Base-by-base conservation (phyloP, 2,329 filamentous ascomycete genomes). In the Aciculosporium take region DNA sequence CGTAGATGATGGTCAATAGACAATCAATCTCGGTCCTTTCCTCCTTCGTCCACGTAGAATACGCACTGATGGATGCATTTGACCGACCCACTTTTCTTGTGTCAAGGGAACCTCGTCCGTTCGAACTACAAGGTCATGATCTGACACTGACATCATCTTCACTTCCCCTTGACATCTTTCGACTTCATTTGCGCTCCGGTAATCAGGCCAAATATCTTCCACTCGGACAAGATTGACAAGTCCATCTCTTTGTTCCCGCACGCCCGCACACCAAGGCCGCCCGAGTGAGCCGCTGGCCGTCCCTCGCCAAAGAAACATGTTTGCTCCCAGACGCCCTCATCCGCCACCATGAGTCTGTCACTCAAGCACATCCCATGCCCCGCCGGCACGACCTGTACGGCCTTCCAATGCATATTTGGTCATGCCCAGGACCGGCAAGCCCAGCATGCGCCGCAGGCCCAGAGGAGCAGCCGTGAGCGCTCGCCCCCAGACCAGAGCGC, bases 341-440 rank as follows among this genome's bases (percentile, higher is more conserved):
- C 29, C 18, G 3, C 17, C 40, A 43, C n/a, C 32, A 64, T 64
- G 61, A 62, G 60, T 44, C 45, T 64, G 43, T 50, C 54, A 36
- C 65, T 72, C 46, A 71, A 69, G 49, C 63, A 62, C 44, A 64
- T 72, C 37, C 66, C 67, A 8, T 72, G 69, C 48, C 69, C 69
- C 5, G 67, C 66, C 17, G 68, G 68, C 39, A 58, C 63, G 36
- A 56, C 45, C 2, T 72, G 69, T 49, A 67, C 62, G 7, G 67
- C 68, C 13, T 69, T 69, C 48, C 59, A 65, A 45, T 72, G 69
- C 49, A 61, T 72, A 30, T 72, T 72, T 48, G 64, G 65, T 23
- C 67, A 71, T 48, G 55, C 56, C 27, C 52, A 50, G 17, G 63
- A 68, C 24, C 53, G n/a, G n/a, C n/a, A 52, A 12, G 39, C 25